Base-by-base conservation (phyloP, 1,139 yeast species). In the Protomyces lactucae-debilis region DNA sequence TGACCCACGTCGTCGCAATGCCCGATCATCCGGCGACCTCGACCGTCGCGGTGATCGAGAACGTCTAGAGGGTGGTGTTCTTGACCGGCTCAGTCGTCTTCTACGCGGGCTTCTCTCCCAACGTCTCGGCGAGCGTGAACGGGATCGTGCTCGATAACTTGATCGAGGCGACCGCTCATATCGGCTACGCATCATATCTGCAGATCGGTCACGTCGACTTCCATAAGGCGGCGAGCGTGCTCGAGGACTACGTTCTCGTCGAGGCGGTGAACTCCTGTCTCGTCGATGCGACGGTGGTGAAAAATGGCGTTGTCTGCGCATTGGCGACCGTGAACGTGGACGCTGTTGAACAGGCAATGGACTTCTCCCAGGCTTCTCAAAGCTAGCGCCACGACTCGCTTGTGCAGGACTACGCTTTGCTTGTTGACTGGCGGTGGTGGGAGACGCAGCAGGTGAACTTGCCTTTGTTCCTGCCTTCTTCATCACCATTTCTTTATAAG, bases 401-500 rank as follows among this genome's bases (percentile, higher is more conserved):
- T 43, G 16, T 6, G 14, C 16, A 9, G 43, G 14, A 4, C 12
- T 21, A 39, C n/a, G 16, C 1, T 39, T 39, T 14, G 16, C 16
- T 10, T 6, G 2, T 14, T 39, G 43, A 39, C 43, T 14, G 12
- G 48, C 48, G 8, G 48, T 43, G 1, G 25, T 43, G 8, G 25
- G 23, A n/a, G 48, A 4, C 5, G 48, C 12, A 2, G 48, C 25
- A n/a, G 48, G 8, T 10, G 9, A 6, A 6, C 14, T 10, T 16
- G 48, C 48, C 23, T 43, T 23, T 16, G 48, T 21, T 12, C 23
- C 48, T 5, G 48, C 48, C 12, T 18, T 43, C 23, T 18, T n/a
- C 48, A 16, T 10, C 2, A 43, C 48, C 25, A 43, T 18, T 9
- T 55, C 63, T 52, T 59, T 59, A 12, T 59, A 59, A 5, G 63